phyloP scores from a whole-genome alignment of 768 basidiomycete genomes.

The Amanita inopinata region DNA sequence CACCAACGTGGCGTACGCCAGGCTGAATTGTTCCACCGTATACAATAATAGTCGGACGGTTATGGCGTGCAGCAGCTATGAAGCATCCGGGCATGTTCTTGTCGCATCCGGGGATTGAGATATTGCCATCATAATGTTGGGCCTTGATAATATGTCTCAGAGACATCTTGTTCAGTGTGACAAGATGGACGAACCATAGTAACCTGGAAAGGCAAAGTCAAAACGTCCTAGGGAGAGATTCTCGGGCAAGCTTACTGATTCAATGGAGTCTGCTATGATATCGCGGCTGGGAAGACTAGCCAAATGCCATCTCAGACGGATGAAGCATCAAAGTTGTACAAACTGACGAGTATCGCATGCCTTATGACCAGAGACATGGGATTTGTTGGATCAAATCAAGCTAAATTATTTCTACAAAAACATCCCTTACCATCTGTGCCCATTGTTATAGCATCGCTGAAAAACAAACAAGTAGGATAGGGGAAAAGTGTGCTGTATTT shows the following conservation, averaged over 20 bases:
- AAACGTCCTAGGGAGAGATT: neutral
- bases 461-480: neutral
- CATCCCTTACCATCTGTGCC: slow-evolving; percentile 61
- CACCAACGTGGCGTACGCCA: slow-evolving; percentile 61
- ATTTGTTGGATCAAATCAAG: too few relatives aligned
- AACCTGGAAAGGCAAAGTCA: slow-evolving; percentile 28
- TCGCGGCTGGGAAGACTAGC: slow-evolving; percentile 76
- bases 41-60: slow-evolving; percentile 79
- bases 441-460: slow-evolving; percentile 83
- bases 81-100: slow-evolving; percentile 91
- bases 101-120: slow-evolving; percentile 81
- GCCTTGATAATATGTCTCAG: slow-evolving; percentile 46
- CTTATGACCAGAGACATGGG: too few relatives aligned
- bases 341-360: slow-evolving; percentile 84
- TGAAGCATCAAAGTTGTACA: slow-evolving; percentile 51
- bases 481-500: neutral
- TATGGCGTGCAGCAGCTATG: slow-evolving; percentile 80
- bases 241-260: slow-evolving; percentile 41
- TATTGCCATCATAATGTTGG: slow-evolving; percentile 84
- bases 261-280: slow-evolving; percentile 83
- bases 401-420: slow-evolving; percentile 3
- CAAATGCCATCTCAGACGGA: slow-evolving; percentile 57
- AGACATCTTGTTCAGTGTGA: too few relatives aligned
- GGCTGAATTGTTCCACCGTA: slow-evolving; percentile 82
- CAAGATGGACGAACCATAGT: slow-evolving; percentile 40